A percentile compares a stretch with the other conserved stretches of the same genome.
Conservation (phyloP, 805 yeast species). For the Candida manassasensis region DNA sequence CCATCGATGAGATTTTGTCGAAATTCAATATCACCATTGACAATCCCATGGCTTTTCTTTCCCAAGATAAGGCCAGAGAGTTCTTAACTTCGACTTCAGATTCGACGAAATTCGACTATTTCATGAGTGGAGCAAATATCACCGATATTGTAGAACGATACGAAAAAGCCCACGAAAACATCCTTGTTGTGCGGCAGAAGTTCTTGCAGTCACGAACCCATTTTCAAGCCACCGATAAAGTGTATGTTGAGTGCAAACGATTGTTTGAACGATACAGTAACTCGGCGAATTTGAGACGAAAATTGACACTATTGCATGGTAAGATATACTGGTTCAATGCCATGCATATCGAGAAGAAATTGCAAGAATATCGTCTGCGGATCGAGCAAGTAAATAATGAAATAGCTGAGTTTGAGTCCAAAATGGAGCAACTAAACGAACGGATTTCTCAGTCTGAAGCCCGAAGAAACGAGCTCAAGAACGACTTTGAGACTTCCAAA, state of each 20-base stretch:
- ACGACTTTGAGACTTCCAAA: not conserved
- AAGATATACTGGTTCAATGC: conserved; percentile 42
- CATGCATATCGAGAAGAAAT: conserved; percentile 21
- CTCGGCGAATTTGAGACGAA: conserved; percentile 29
- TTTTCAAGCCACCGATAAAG: conserved; percentile 20
- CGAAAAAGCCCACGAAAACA: conserved; percentile 24
- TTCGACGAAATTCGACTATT: conserved; percentile 64
- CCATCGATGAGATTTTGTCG: conserved; percentile 63
- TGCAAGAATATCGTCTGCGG: conserved; percentile 12
- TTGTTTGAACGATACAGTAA: conserved; percentile 31
- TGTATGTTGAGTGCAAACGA: conserved; percentile 24
- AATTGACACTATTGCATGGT: conserved; percentile 32
- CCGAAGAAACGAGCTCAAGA: not conserved
- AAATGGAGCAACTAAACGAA: conserved; percentile 14
- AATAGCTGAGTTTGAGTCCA: conserved; percentile 8
- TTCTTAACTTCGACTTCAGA: conserved; percentile 77
- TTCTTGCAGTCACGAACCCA: conserved; percentile 21
- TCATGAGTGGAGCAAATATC: conserved; percentile 76
- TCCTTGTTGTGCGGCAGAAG: conserved; percentile 25
- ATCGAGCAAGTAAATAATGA: conserved; percentile 11
- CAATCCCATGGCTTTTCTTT: conserved; percentile 87
- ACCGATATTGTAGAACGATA: conserved; percentile 60
- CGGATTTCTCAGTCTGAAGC: conserved; percentile 11
- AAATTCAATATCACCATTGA: conserved; percentile 74
- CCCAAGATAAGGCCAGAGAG: conserved; percentile 91